Base-by-base conservation (phyloP, 225 moss, liverwort and hornwort genomes). In the Rhytidiadelphus loreus region DNA sequence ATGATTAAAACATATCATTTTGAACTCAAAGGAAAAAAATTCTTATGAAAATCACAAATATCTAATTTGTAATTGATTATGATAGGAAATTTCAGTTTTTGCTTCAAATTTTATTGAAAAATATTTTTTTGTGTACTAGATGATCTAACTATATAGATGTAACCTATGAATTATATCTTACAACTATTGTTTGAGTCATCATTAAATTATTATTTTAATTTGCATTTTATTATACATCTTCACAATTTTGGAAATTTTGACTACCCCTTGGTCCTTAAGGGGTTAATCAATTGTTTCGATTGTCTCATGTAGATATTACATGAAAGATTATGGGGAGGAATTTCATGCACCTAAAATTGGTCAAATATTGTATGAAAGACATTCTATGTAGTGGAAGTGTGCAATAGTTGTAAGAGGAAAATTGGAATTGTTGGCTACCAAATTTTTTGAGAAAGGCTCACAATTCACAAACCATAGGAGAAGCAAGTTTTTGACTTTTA, bases 211-310 rank as follows among this genome's bases (percentile, higher is more conserved):
- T 26, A 41, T 41, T 41, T 5, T 25, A 70, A 15, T 3, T 70
- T 41, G 3, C 8, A 26, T 14, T 25, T 25, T 41, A 8, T 41
- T 26, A 15, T 9, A 70, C 26, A 70, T 16, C 25, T 70, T 43
- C 2, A 15, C 41, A 70, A 15, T 25, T 41, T 70, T 70, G 26
- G 26, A 70, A 26, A 70, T 41, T 25, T 4, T 41, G 0, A 43
- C 3, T 39, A 41, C 3, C 26, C 37, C 0, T 0, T 41, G 2
- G 25, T 41, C 9, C 2, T 44, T 3, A 44, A 44, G 3, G 5
- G 39, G 23, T 39, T 39, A 13, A 23, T 24, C 4, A 28, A 15
- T 44, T 4, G 44, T 44, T 43, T 71, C 43, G 28, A 10, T 44
- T 44, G 6, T 44, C 16, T 44, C 17, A 29, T 16, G 17, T 17